Conservation (phyloP, 768 basidiomycete species). For the Trametes meyenii region DNA sequence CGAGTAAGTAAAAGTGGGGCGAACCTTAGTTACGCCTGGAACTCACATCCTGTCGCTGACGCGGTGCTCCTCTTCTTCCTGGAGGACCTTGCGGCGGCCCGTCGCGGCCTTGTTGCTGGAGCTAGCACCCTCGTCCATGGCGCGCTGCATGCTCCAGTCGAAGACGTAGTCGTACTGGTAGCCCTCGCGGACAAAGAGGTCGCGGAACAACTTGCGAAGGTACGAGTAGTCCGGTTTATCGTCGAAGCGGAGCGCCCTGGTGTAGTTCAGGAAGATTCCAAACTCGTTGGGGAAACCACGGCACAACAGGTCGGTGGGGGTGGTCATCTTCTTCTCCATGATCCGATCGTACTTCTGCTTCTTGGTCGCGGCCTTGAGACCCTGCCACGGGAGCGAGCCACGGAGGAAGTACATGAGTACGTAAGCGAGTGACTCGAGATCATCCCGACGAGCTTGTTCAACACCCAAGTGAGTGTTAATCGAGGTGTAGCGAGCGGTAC, state of each 20-base stretch:
- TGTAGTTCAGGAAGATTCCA: slow-evolving; percentile 99
- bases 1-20: slow-evolving; percentile 24
- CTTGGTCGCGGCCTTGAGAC: slow-evolving; percentile 99
- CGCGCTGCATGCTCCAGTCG: slow-evolving; percentile 93
- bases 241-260: slow-evolving; percentile 97
- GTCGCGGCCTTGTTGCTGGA: slow-evolving; percentile 64
- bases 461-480: slow-evolving; percentile 99
- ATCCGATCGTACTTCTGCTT: slow-evolving; percentile 99
- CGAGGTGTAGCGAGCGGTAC: slow-evolving; percentile 98
- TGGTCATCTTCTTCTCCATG: slow-evolving; percentile 99
- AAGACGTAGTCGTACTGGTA: slow-evolving; percentile 99
- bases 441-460: slow-evolving; percentile 97
- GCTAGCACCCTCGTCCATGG: slow-evolving; percentile 65
- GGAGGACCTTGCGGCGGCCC: slow-evolving; percentile 77
- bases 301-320: slow-evolving; percentile 93
- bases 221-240: slow-evolving; percentile 99
- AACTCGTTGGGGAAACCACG: slow-evolving; percentile 99
- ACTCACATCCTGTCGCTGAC: slow-evolving; percentile 83
- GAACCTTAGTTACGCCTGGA: slow-evolving; percentile 25
- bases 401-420: slow-evolving; percentile 99
- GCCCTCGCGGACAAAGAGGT: slow-evolving; percentile 94
- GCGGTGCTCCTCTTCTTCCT: slow-evolving; percentile 84
- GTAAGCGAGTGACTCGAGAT: slow-evolving; percentile 97
- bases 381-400: slow-evolving; percentile 98
- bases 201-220: slow-evolving; percentile 98